These are phyloP conservation scores for Diaporthe eres DNA, from an alignment of 2,329 filamentous ascomycete species.

Conservation along the genomic window DNA sequence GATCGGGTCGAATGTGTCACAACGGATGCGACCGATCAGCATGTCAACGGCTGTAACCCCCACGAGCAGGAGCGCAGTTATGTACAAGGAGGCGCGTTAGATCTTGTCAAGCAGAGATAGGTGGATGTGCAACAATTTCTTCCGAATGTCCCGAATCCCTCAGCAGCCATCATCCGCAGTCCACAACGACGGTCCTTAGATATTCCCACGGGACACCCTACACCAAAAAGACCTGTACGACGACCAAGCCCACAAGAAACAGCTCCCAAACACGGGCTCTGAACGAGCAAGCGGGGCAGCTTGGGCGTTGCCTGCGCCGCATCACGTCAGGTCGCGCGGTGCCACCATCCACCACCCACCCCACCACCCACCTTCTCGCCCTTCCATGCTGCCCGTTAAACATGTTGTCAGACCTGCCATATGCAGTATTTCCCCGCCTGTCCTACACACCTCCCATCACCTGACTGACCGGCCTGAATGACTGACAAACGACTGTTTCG, in stretches of 20 bases:
- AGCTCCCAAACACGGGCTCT: background rate
- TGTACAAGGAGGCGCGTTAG: background rate
- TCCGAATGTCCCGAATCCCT: background rate
- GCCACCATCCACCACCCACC: background rate
- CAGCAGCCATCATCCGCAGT: background rate
- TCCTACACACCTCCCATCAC: background rate
- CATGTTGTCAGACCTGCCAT: conserved; percentile 9
- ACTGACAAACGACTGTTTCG: background rate
- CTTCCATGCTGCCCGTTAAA: background rate
- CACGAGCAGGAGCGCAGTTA: no score
- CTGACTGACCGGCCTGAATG: background rate
- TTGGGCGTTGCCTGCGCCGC: background rate
- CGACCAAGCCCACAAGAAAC: background rate
- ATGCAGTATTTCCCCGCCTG: background rate
- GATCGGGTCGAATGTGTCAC: background rate
- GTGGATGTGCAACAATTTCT: background rate
- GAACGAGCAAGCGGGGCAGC: background rate
- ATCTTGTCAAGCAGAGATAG: background rate
- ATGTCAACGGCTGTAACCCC: background rate
- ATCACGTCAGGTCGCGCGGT: background rate
- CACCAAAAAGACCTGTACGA: background rate
- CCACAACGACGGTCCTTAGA: no score
- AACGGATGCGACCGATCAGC: background rate
- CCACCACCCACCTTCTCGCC: background rate
- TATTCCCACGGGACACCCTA: background rate